These are phyloP conservation scores for Chlorella sp. DNA, from an alignment of 139 green algal species.

Conservation along the genomic window DNA sequence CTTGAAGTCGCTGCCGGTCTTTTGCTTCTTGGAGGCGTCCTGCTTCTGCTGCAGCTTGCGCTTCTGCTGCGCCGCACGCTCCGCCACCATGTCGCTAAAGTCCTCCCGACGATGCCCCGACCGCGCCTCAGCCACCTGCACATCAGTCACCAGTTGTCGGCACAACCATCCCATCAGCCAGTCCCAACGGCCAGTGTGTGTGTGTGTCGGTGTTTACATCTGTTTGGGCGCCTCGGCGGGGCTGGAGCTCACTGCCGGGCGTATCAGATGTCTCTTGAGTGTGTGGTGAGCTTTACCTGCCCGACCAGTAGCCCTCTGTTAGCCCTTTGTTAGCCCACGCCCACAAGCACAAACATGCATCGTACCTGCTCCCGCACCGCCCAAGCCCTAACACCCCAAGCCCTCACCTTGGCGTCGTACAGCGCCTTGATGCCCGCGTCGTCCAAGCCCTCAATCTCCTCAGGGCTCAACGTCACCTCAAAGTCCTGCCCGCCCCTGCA, in stretches of 20 bases:
- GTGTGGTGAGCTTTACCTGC: too few species aligned
- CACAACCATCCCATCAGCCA: too few species aligned
- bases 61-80: slow-evolving; percentile 78
- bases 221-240: too few species aligned
- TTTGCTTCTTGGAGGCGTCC: slow-evolving; percentile 39
- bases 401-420: slow-evolving; percentile 24
- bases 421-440: slow-evolving; percentile 49
- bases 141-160: too few species aligned
- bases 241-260: too few species aligned
- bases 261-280: too few species aligned
- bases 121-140: slow-evolving; percentile 39
- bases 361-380: neutral
- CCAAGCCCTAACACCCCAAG: neutral
- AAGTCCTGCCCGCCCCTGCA: slow-evolving; percentile 54
- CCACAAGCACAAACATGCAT: neutral
- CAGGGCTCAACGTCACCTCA: slow-evolving; percentile 82
- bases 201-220: too few species aligned
- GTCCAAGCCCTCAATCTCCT: slow-evolving; percentile 90
- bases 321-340: neutral
- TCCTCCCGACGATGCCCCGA: slow-evolving; percentile 59
- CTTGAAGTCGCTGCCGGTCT: slow-evolving; percentile 76
- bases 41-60: slow-evolving; percentile 63
- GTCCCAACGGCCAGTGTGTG: too few species aligned
- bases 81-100: slow-evolving; percentile 92
- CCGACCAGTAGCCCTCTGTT: slow-evolving; percentile 14